Evolutionary conservation across 129 eudicot genomes (phyloP).

Genomic region (Helianthus tuberosus): DNA sequence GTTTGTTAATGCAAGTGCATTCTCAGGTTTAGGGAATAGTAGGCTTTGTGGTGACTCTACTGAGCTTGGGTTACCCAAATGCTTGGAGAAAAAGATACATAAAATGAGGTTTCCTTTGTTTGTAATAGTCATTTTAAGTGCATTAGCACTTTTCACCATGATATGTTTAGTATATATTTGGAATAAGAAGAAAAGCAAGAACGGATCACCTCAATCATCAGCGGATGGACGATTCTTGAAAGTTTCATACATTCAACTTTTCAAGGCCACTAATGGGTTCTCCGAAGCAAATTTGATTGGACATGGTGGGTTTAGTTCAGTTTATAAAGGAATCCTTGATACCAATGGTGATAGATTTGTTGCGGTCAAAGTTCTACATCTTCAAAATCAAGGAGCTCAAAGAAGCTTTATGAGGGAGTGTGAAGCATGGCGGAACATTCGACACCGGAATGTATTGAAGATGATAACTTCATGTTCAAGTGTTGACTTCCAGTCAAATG

Average conservation of each 20-base stretch:
- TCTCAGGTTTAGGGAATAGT: not conserved
- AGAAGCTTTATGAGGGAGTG: conserved; percentile 32
- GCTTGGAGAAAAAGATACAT: conserved; percentile 1
- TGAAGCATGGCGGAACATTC: conserved; percentile 19
- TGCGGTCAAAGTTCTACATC: conserved; percentile 40
- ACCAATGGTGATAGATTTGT: not conserved
- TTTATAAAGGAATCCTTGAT: conserved; percentile 34
- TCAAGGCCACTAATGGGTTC: conserved; percentile 41
- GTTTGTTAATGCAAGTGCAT: conserved; percentile 2
- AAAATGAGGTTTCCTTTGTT: not conserved
- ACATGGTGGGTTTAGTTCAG: conserved; percentile 24
- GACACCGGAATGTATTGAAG: too few relatives aligned
- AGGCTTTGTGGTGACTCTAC: conserved; percentile 11
- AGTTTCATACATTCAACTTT: conserved; percentile 27
- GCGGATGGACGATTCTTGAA: not conserved
- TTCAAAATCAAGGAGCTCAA: conserved; percentile 7
- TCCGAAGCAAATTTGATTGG: conserved; percentile 29
- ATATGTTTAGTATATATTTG: not conserved
- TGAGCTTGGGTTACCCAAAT: conserved; percentile 18
- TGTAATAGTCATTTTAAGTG: not conserved
- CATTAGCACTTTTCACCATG: not conserved
- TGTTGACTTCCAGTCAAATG: too few relatives aligned
- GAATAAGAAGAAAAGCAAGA: conserved; percentile 7
- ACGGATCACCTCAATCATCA: not conserved
- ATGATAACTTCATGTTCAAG: too few relatives aligned